Conservation (phyloP, 148 eudicot genomes). For the Spergularia bocconei region DNA sequence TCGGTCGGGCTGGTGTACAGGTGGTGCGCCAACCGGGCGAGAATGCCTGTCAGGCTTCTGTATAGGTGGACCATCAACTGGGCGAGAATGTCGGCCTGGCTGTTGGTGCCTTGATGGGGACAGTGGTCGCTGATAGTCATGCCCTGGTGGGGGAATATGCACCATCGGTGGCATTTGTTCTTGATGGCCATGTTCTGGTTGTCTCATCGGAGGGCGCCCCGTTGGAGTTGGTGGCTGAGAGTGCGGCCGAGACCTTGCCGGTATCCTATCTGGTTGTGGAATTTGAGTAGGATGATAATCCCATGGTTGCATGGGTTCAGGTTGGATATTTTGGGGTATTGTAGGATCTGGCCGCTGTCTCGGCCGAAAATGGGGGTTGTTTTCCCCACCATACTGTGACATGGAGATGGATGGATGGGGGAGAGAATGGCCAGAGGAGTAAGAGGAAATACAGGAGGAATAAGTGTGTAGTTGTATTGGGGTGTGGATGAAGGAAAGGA, state of each 20-base stretch:
- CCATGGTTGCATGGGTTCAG: conserved; percentile 32
- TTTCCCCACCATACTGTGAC: conserved; percentile 45
- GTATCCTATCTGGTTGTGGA: conserved; percentile 25
- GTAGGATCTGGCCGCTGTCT: conserved; percentile 8
- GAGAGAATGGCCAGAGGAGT: not conserved
- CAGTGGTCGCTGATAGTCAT: conserved; percentile 3
- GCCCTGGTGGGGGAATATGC: not conserved
- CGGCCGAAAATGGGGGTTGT: conserved; percentile 62
- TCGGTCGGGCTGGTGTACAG: conserved; percentile 8
- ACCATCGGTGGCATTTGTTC: conserved; percentile 16
- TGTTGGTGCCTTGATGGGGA: conserved; percentile 6
- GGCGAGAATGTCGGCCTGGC: conserved; percentile 6
- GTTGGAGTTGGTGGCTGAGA: conserved; percentile 3
- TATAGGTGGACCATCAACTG: not conserved
- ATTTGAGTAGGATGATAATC: conserved; percentile 26
- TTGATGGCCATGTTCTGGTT: conserved; percentile 1
- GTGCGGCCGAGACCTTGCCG: conserved; percentile 20
- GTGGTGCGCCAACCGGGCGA: not conserved
- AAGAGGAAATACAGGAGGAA: not conserved
- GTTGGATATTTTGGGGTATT: conserved; percentile 19
- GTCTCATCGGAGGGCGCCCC: conserved; percentile 14
- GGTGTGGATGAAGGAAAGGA: conserved; percentile 17
- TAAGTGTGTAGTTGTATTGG: conserved; percentile 9
- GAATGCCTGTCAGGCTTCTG: not conserved
- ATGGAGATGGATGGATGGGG: conserved; percentile 19